Conservation (phyloP, 2,329 filamentous ascomycete species). For the Calonectria pauciramosa region DNA sequence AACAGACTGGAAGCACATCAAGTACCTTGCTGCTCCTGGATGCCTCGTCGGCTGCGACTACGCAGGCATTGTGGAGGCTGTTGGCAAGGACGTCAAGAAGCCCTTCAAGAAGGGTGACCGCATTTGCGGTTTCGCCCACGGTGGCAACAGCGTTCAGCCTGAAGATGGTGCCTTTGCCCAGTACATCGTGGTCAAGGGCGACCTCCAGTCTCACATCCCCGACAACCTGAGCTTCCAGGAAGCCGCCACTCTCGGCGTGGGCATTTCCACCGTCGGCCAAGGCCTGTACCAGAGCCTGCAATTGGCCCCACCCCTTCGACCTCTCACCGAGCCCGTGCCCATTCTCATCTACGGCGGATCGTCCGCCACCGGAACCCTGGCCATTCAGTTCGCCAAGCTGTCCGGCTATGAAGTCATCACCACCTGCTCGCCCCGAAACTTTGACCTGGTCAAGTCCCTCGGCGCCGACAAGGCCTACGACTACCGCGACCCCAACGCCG, state of each 20-base stretch:
- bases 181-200: conserved; percentile 55
- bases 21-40: conserved; percentile 29
- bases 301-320: conserved; percentile 10
- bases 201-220: conserved; percentile 59
- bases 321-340: background rate
- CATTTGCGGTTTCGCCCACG: conserved; percentile 45
- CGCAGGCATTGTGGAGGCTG: conserved; percentile 60
- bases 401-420: conserved; percentile 9
- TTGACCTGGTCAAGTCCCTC: conserved; percentile 23
- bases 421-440: conserved; percentile 22
- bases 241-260: conserved; percentile 60
- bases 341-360: conserved; percentile 27
- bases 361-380: conserved; percentile 15
- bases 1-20: conserved; percentile 51
- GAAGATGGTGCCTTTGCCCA: conserved; percentile 57
- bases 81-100: conserved; percentile 55
- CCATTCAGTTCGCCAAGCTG: conserved; percentile 21
- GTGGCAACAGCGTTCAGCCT: conserved; percentile 10
- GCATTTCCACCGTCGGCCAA: conserved; percentile 59
- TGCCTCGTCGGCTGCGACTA: conserved; percentile 58
- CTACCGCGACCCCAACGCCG: background rate
- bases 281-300: conserved; percentile 61
- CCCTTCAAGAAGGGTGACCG: conserved; percentile 62
- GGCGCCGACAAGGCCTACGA: conserved; percentile 27
- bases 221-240: conserved; percentile 56